phyloP scores from a whole-genome alignment of 768 basidiomycete genomes.

The Tylopilus felleus region DNA sequence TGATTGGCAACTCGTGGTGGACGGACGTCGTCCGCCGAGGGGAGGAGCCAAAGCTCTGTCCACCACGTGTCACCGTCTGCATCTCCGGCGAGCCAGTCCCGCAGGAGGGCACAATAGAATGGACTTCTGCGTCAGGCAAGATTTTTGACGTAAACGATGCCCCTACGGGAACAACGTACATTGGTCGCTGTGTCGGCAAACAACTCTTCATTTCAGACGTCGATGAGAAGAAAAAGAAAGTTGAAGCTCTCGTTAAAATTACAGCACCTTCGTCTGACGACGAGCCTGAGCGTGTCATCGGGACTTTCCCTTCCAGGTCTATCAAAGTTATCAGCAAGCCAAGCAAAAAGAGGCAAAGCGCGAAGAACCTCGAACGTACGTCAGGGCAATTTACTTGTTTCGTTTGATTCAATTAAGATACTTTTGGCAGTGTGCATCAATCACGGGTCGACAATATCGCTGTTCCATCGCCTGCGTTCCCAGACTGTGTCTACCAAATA shows the following conservation, averaged over 20 bases:
- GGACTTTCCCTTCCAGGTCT: conserved; percentile 87
- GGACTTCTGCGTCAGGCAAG: conserved; percentile 83
- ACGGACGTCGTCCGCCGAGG: conserved; percentile 71
- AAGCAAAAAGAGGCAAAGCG: conserved; percentile 93
- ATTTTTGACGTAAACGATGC: conserved; percentile 78
- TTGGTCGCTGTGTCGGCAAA: conserved; percentile 91
- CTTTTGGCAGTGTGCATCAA: conserved; percentile 78
- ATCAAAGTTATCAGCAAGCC: conserved; percentile 99
- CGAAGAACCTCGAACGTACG: conserved; percentile 90
- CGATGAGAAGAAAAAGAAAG: conserved; percentile 93
- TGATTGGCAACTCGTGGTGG: conserved; percentile 97
- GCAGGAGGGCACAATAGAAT: conserved; percentile 82
- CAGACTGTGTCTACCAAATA: conserved; percentile 97
- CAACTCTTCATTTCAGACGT: conserved; percentile 94
- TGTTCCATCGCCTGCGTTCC: conserved; percentile 94
- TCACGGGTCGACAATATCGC: conserved; percentile 91
- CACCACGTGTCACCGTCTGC: conserved; percentile 82
- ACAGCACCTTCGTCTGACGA: conserved; percentile 77
- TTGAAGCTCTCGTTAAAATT: conserved; percentile 89
- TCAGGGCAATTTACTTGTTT: conserved; percentile 18
- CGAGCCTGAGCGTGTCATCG: conserved; percentile 79
- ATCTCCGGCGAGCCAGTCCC: conserved; percentile 89
- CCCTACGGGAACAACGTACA: conserved; percentile 80
- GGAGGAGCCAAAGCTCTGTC: conserved; percentile 69
- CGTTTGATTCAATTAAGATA: conserved; percentile 13